Conservation (phyloP, 2,329 filamentous ascomycete genomes). For the Zymoseptoria brevis region DNA sequence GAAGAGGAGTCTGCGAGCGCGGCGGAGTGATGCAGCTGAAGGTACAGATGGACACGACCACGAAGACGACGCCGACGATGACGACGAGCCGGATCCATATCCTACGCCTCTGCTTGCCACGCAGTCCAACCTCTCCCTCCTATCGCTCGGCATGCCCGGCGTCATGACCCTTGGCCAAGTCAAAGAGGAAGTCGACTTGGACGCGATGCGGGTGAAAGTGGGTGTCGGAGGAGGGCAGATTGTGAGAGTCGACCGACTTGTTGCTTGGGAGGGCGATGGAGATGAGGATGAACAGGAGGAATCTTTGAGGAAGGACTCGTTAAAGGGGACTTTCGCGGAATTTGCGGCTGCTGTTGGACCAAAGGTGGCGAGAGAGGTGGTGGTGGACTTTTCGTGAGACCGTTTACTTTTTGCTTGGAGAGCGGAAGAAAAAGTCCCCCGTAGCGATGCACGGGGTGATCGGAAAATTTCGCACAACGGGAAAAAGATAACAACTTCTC, state of each 20-base stretch:
- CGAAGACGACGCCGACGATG: conserved; percentile 6
- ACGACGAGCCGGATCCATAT: conserved; percentile 17
- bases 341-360: conserved; percentile 58
- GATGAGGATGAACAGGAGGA: conserved; percentile 19
- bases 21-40: background rate
- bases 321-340: conserved; percentile 60
- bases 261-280: background rate
- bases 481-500: no score
- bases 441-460: no score
- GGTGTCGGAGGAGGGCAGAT: conserved; percentile 6
- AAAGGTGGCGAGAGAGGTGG: conserved; percentile 49
- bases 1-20: conserved; percentile 12
- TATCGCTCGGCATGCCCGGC: conserved; percentile 59
- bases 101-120: conserved; percentile 21
- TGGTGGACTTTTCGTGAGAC: conserved; percentile 46
- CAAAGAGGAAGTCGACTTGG: conserved; percentile 46
- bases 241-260: background rate
- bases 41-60: background rate
- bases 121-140: conserved; percentile 43
- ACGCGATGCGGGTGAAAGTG: conserved; percentile 50
- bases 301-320: conserved; percentile 3
- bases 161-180: conserved; percentile 51
- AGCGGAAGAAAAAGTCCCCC: no score
- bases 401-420: background rate
- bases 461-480: no score